Base-by-base conservation (phyloP, 345 rosid genomes). In the Citrus cavaleriei region DNA sequence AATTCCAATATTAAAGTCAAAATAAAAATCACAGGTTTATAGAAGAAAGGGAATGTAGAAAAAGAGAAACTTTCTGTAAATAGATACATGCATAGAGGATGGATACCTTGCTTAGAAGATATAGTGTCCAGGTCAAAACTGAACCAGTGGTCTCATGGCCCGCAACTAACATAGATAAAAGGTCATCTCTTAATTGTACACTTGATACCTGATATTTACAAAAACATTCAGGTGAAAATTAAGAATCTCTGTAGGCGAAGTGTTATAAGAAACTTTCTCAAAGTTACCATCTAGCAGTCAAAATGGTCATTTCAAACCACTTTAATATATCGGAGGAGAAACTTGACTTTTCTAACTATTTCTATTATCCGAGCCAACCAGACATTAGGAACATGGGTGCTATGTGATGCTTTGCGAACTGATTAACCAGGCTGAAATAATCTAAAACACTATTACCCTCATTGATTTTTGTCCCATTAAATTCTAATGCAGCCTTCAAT, bases 141-240 rank as follows among this genome's bases (percentile, higher is more conserved):
- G 99, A 95, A 67, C 94, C 99, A 5, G 99, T 95, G 76, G 99
- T 95, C 87, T 93, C 99, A 75, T 93, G 98, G 76, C 99, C 98
- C 24, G 99, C 99, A 37, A 93, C 99, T 83, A 95, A 88, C 97
- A 93, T 91, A 59, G 99, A 95, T 82, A 95, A 83, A 78, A 93
- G 93, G 87, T 95, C 99, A 83, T 95, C 98, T 59, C 97, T 86
- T 81, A 95, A 81, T 82, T 93, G 99, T 59, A 83, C 75, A 78
- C 96, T 93, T 21, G 98, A 92, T 73, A 95, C 97, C 99, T 95
- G 77, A 38, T 63, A 72, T 16, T 63, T 7, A 71, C 21, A 72
- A 32, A 27, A 30, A 75, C 65, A 46, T 46, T 46, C 51, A 46
- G 51, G 51, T 46, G 18, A 46, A 46, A 46, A 46, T 46, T 3